Evolutionary conservation across 805 yeast genomes (phyloP), one percentile per base, ranked within the genome.

Genomic region (Candida pseudoglaebosa): DNA sequence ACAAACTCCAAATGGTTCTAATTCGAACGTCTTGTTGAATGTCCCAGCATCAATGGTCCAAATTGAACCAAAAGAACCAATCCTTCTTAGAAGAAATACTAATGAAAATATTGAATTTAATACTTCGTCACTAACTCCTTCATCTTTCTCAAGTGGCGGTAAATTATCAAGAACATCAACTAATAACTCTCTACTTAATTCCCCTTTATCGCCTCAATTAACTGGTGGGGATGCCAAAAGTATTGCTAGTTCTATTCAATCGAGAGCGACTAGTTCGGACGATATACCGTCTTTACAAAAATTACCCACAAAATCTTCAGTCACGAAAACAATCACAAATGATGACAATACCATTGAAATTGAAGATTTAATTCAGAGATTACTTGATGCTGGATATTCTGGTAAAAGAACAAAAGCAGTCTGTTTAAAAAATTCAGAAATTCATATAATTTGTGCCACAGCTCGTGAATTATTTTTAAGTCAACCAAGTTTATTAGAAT

Each of bases 341-440:
- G 37, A 24, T 13, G 32, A 34, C 5, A 40, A 43, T 28, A 36
- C 47, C 12, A 59, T 67, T 28, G 73, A 90, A 57, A 74, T 93
- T 33, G 99, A 93, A 62, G 95, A 87, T 54, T 70, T 87, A 35
- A 93, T 93, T 44, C 97, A 90, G 65, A 71, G 95, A 50, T 71
- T 93, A 46, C 71, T 93, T 46, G 98, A 93, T 64, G 96, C 96
- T 1, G 99, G 98, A 7, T 93, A 93, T 62, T 78, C 90, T 9
- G 98, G 97, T 5, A 93, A 91, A 59, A 75, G 95, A 54, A 88
- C 96, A 7, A 89, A 87, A 62, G 77, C 80, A 44, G 82, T 93
- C 33, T 90, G 98, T 60, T 67, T 93, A 40, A 91, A 91, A 54
- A 86, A 83, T 59, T 71, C 82, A n/a, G 97, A 93, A 57, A 90